phyloP scores from a whole-genome alignment of 2,329 filamentous ascomycete genomes.

The Fusarium hainanense region DNA sequence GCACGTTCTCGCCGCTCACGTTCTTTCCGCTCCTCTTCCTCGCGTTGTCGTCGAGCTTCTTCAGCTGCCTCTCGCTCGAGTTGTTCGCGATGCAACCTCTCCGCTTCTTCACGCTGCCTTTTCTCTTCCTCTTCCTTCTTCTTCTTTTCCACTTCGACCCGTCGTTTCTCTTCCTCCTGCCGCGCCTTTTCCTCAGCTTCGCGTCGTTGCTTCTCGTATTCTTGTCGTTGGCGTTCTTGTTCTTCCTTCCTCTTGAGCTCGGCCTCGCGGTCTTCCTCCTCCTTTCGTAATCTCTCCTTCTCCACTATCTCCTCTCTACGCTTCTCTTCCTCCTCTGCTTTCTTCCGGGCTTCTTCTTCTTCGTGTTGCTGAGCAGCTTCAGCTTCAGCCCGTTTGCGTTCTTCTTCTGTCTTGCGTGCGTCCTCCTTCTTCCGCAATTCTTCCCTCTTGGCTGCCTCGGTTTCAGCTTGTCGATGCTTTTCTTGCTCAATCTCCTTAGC shows the following conservation, averaged over 20 bases:
- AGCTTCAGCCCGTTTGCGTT: conserved; percentile 48
- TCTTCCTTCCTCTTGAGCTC: conserved; percentile 53
- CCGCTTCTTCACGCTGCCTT: conserved; percentile 58
- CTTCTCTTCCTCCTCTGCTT: conserved; percentile 50
- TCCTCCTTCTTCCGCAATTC: conserved; percentile 50
- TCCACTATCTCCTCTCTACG: conserved; percentile 51
- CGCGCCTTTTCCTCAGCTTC: conserved; percentile 53
- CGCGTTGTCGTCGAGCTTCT: conserved; percentile 61
- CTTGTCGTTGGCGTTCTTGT: conserved; percentile 50
- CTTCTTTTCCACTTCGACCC: conserved; percentile 54
- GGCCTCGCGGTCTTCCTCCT: conserved; percentile 50
- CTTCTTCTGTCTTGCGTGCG: conserved; percentile 52
- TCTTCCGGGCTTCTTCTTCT: conserved; percentile 39
- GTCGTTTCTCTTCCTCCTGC: conserved; percentile 53
- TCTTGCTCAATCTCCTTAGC: conserved; percentile 37
- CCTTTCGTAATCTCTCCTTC: conserved; percentile 45
- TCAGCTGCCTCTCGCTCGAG: conserved; percentile 61
- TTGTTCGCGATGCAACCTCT: conserved; percentile 58
- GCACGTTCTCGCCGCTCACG: conserved; percentile 59
- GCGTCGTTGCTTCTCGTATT: conserved; percentile 51
- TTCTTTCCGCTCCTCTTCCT: conserved; percentile 64
- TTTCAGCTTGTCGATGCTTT: conserved; percentile 46
- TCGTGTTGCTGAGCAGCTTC: conserved; percentile 45
- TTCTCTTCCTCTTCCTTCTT: conserved; percentile 53
- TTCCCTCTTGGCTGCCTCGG: conserved; percentile 50